A percentile compares a stretch with the other conserved stretches of the same genome.
These are phyloP conservation scores for Leishmania amazonensis DNA, from an alignment of 208 protist species.

Conservation along the genomic window DNA sequence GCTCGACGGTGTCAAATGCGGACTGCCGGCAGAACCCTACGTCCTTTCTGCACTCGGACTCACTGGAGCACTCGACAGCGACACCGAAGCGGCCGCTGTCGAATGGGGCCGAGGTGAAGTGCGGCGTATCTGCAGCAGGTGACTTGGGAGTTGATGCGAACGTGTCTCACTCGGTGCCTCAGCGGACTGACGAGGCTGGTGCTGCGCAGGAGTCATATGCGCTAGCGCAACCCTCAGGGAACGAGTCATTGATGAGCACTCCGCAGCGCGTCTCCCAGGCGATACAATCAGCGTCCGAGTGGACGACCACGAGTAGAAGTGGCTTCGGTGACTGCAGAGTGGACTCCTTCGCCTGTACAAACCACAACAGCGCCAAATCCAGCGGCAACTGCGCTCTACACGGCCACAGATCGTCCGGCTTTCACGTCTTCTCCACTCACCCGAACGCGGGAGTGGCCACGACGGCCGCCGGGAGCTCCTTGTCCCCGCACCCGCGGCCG, in stretches of 20 bases:
- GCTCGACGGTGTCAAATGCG: conserved; percentile 6
- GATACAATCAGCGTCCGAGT: conserved; percentile 3
- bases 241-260: conserved; percentile 2
- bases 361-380: not conserved
- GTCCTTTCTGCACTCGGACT: conserved; percentile 15
- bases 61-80: conserved; percentile 2
- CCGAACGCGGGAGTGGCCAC: conserved; percentile 2
- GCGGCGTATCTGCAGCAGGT: not conserved
- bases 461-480: not conserved
- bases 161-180: conserved; percentile 16
- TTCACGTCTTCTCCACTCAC: conserved; percentile 32
- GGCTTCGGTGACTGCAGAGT: conserved; percentile 7
- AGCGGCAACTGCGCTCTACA: not conserved
- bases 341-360: conserved; percentile 11
- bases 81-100: not conserved
- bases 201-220: conserved; percentile 4
- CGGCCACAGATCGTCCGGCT: not conserved
- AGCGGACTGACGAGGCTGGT: not conserved
- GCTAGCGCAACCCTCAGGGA: not conserved
- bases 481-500: conserved; percentile 1
- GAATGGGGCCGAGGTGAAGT: not conserved
- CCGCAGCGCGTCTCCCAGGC: conserved; percentile 11
- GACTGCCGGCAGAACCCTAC: conserved; percentile 10
- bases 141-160: not conserved
- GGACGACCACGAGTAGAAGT: conserved; percentile 4